Evolutionary conservation across 495 filamentous ascomycete species (phyloP), one percentile per base, ranked within the genome.

Genomic region (Daldinia bambusicola): DNA sequence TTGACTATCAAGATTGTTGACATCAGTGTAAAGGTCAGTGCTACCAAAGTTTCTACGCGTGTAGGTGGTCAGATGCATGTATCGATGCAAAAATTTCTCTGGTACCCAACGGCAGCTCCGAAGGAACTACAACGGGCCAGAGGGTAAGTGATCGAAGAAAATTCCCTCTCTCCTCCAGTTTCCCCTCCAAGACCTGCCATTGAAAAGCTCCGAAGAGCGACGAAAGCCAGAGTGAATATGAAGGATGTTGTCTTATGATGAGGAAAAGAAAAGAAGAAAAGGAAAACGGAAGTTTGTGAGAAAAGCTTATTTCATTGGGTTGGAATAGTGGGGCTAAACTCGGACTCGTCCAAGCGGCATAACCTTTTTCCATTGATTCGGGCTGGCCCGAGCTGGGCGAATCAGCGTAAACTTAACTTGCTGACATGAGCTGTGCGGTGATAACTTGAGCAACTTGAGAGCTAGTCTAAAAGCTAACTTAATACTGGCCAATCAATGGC

Each of bases 151-250:
- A 75, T 77, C 76, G 79, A 81, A 76, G 69, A 75, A 74, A 62
- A 69, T 75, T 80, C 76, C 51, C 67, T 92, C 88, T 92, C 77
- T 88, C 90, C 88, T 89, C 85, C 89, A 84, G 71, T 92, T 91
- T 91, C 89, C 90, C 89, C 88, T 92, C 90, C 87, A 87, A 84
- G 80, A 83, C 70, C 76, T 84, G 83, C 79, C 86, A 86, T 85
- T 81, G 84, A 76, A 84, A 76, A 80, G n/a, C 69, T 74, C 66
- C 76, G 67, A 75, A 67, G 53, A 80, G 75, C 61, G 82, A 83
- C 81, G 76, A 78, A 86, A 88, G 84, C 84, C 88, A 88, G 91
- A 93, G 90, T 92, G 90, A 91, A 93, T 93, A 87, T 84, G 89
- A 86, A 91, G 89, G 91, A 89, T 87, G 77, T 81, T 80, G 78